Percentiles rank a stretch among this genome's conserved stretches.
These are phyloP conservation scores for Prunus mume DNA, from an alignment of 306 rosid species.

Conservation along the genomic window DNA sequence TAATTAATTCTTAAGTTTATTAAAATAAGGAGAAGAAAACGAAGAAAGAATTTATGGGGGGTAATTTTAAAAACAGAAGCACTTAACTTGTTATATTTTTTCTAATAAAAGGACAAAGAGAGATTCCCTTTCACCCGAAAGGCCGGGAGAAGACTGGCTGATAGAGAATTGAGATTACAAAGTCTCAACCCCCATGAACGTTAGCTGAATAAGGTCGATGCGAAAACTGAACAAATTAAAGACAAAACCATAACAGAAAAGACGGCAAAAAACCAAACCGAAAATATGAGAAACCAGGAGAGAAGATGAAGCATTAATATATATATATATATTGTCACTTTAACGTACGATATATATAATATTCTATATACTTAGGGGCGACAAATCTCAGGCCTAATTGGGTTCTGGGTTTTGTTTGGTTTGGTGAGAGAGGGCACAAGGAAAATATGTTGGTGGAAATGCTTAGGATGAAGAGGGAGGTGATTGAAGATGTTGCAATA, in stretches of 20 bases:
- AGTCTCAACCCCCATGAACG: constrained; percentile 7
- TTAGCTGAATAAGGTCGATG: constrained; percentile 9
- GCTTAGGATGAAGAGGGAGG: constrained; percentile 16
- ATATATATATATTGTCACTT: no score
- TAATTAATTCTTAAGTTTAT: neutral
- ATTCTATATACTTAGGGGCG: no score
- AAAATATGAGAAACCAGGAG: neutral
- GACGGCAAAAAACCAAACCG: neutral
- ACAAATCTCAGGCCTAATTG: no score
- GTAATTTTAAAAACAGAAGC: neutral
- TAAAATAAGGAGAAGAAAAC: neutral
- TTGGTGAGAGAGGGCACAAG: neutral
- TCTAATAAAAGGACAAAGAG: neutral
- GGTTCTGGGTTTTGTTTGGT: neutral
- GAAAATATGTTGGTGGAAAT: neutral
- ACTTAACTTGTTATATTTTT: neutral
- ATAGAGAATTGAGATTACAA: constrained; percentile 13
- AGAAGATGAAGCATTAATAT: neutral
- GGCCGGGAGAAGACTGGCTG: constrained; percentile 27
- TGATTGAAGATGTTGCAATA: constrained; percentile 45
- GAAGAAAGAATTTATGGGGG: neutral
- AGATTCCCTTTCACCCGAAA: neutral
- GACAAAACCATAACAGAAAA: neutral
- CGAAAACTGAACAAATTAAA: neutral
- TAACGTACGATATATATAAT: no score